Evolutionary conservation across 2,329 filamentous ascomycete species (phyloP), one percentile per base, ranked within the genome.

Genomic region (Trichoderma harzianum): DNA sequence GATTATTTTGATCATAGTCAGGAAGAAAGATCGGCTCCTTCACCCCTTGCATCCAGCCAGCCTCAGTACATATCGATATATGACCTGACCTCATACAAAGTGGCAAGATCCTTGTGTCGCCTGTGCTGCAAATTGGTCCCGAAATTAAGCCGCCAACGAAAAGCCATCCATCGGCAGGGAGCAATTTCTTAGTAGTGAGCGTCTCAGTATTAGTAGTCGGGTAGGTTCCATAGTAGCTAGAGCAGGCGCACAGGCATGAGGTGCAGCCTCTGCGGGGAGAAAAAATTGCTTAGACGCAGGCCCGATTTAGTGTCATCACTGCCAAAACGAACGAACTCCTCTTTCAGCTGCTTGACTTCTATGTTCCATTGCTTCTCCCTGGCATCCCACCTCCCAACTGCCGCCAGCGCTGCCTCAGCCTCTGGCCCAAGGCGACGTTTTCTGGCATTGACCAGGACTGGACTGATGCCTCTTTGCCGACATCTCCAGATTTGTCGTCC

Each of bases 391-490:
- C 47, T 18, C 14, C 57, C 55, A 34, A 34, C 58, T 34, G 57
- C 26, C 34, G 70, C 58, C 63, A 28, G 70, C 70, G n/a, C 55
- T 58, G 64, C 64, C 26, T 63, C 64, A 28, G 63, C 70, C 62
- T 68, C 57, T 53, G 30, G 70, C 68, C 71, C 61, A 63, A 57
- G 74, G 75, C 74, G 75, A 75, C 73, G 71, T 72, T 72, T 71
- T 71, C 71, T 72, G 71, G 74, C 74, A 74, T 74, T 74, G 73
- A 69, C 72, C 72, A 63, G 71, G 76, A 76, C 76, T 70, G 76
- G 74, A 76, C 76, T 75, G 77, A 80, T 79, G 80, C 76, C 74
- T 79, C 75, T 76, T 78, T 76, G 76, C 76, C 77, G 74, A 77
- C 77, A 76, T 75, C 76, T 78, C 73, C 78, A 81, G 76, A 78